These are phyloP conservation scores for Pseudopyricularia cyperi DNA, from an alignment of 2,329 filamentous ascomycete species.

Conservation along the genomic window DNA sequence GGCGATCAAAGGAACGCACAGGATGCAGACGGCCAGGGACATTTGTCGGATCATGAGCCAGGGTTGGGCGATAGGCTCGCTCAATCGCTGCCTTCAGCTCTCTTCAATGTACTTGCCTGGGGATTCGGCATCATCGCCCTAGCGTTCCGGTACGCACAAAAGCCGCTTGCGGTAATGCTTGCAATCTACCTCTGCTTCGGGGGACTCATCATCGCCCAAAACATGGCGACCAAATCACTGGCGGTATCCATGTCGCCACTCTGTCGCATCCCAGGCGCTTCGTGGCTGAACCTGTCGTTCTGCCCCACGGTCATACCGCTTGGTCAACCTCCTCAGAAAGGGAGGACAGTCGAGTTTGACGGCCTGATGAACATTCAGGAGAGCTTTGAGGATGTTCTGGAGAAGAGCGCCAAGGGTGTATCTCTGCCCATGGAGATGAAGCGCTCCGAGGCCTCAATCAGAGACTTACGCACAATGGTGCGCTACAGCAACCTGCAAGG, in stretches of 20 bases:
- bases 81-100: conserved; percentile 20
- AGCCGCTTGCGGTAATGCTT: conserved; percentile 47
- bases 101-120: conserved; percentile 33
- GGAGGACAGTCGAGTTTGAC: conserved; percentile 49
- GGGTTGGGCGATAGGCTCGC: conserved; percentile 18
- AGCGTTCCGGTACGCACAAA: conserved; percentile 49
- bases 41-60: not conserved
- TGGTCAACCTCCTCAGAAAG: conserved; percentile 1
- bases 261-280: conserved; percentile 55
- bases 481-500: conserved; percentile 55
- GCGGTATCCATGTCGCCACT: conserved; percentile 52
- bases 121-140: conserved; percentile 40
- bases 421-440: conserved; percentile 70
- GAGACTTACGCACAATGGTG: conserved; percentile 62
- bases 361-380: conserved; percentile 61
- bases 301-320: conserved; percentile 27
- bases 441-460: conserved; percentile 58
- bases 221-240: conserved; percentile 48
- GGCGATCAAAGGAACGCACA: conserved; percentile 5
- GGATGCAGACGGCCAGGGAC: not conserved
- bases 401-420: conserved; percentile 51
- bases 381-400: conserved; percentile 64
- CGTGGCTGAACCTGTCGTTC: conserved; percentile 49
- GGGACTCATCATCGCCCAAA: conserved; percentile 43
- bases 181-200: conserved; percentile 49